These are phyloP conservation scores for Trichoderma afroharzianum DNA, from an alignment of 2,329 filamentous ascomycete species.

Conservation along the genomic window DNA sequence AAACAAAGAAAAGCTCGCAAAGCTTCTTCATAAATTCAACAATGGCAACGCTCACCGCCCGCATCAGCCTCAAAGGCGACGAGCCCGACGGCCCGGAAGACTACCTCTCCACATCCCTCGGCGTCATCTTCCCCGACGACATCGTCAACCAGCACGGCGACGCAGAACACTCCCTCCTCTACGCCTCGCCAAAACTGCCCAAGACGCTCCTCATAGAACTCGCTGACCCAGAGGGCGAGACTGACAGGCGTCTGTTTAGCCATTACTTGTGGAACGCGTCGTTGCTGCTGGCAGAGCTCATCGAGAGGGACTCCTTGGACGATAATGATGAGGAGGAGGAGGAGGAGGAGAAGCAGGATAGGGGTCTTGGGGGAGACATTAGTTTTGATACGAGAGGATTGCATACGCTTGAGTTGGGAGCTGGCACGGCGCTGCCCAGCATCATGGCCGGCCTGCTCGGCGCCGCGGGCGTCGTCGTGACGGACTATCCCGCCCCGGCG, in stretches of 20 bases:
- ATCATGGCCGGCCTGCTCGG: slow-evolving; percentile 48
- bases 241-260: slow-evolving; percentile 59
- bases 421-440: slow-evolving; percentile 57
- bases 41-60: slow-evolving; percentile 38
- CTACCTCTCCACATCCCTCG: slow-evolving; percentile 55
- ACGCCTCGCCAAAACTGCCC: slow-evolving; percentile 51
- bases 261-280: slow-evolving; percentile 72
- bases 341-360: slow-evolving; percentile 9
- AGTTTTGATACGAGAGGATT: slow-evolving; percentile 49
- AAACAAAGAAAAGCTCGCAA: neutral
- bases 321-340: neutral
- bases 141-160: slow-evolving; percentile 64
- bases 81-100: slow-evolving; percentile 47
- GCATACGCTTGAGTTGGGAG: slow-evolving; percentile 61
- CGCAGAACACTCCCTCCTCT: slow-evolving; percentile 54
- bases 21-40: neutral
- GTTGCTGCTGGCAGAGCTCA: slow-evolving; percentile 51
- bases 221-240: slow-evolving; percentile 47
- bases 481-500: slow-evolving; percentile 63
- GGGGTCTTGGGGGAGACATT: slow-evolving; percentile 8
- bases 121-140: slow-evolving; percentile 66
- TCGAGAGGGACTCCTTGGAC: slow-evolving; percentile 47
- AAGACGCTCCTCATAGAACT: slow-evolving; percentile 43
- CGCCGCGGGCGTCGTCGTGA: slow-evolving; percentile 52
- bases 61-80: slow-evolving; percentile 28